phyloP scores from a whole-genome alignment of 805 yeast species.

The Hanseniaspora opuntiae region DNA sequence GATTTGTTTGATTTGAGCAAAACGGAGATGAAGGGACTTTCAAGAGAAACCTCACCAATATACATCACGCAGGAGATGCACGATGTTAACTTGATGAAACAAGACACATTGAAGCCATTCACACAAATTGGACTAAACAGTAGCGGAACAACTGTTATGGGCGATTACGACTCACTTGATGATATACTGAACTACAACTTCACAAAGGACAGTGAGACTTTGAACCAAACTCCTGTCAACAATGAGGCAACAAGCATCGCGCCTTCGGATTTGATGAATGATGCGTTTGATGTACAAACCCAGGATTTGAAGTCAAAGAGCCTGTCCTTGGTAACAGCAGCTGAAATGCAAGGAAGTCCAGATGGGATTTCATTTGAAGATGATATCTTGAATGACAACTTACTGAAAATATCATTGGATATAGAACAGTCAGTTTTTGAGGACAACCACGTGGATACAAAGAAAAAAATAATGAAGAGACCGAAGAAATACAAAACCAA shows the following conservation, averaged over 20 bases:
- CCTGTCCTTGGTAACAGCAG: neutral
- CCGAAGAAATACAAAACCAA: neutral
- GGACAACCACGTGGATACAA: neutral
- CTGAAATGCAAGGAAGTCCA: neutral
- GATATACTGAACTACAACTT: neutral
- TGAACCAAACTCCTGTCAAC: neutral
- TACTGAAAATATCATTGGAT: neutral
- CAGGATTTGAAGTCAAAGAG: neutral
- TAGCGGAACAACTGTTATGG: constrained; percentile 4
- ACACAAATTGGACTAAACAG: neutral
- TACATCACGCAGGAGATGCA: constrained; percentile 2
- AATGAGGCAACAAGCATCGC: neutral
- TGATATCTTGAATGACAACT: neutral
- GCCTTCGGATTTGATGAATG: neutral
- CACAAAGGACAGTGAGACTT: neutral
- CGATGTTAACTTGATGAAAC: neutral
- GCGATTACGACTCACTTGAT: neutral
- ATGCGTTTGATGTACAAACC: too few relatives aligned
- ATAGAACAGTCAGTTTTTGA: neutral
- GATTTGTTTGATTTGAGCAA: neutral
- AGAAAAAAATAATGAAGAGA: neutral
- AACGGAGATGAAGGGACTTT: neutral
- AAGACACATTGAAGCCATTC: neutral
- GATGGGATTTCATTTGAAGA: neutral
- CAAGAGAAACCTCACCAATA: constrained; percentile 8